Evolutionary conservation across 306 rosid genomes (phyloP).

Genomic region (Sphenostylis stenocarpa): DNA sequence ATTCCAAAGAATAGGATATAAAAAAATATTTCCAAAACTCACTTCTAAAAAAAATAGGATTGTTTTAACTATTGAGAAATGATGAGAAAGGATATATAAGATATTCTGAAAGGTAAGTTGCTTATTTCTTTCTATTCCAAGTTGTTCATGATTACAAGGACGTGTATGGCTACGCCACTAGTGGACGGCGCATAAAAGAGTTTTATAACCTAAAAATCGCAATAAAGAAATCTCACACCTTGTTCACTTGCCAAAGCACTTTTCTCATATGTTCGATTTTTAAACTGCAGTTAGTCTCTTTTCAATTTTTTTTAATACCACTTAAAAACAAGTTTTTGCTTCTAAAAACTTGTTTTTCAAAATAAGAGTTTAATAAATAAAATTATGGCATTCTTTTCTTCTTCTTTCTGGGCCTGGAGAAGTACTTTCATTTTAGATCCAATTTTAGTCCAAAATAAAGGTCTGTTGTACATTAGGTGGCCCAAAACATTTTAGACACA

Average conservation of each 20-base stretch:
- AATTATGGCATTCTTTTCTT: no score
- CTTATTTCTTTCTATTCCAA: neutral
- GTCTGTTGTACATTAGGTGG: no score
- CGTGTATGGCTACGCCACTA: slow-evolving; percentile 2
- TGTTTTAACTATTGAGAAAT: no score
- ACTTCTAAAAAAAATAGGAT: neutral
- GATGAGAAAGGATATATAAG: neutral
- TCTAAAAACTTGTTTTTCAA: neutral
- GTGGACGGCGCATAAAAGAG: slow-evolving; percentile 24
- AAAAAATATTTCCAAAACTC: neutral
- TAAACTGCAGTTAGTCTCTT: neutral
- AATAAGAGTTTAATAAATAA: neutral
- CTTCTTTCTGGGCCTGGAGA: no score
- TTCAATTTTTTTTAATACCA: neutral
- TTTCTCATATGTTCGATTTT: neutral
- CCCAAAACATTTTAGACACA: no score
- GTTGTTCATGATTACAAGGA: slow-evolving; percentile 16
- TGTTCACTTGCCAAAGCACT: neutral
- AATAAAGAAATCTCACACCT: neutral
- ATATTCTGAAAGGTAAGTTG: neutral
- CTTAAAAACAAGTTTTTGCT: neutral
- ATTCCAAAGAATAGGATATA: neutral
- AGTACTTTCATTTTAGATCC: no score
- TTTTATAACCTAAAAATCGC: neutral
- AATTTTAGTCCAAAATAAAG: no score